Evolutionary conservation across 257 asterid genomes (phyloP), one percentile per base, ranked within the genome.

Genomic region (Nicotiana obtusifolia): DNA sequence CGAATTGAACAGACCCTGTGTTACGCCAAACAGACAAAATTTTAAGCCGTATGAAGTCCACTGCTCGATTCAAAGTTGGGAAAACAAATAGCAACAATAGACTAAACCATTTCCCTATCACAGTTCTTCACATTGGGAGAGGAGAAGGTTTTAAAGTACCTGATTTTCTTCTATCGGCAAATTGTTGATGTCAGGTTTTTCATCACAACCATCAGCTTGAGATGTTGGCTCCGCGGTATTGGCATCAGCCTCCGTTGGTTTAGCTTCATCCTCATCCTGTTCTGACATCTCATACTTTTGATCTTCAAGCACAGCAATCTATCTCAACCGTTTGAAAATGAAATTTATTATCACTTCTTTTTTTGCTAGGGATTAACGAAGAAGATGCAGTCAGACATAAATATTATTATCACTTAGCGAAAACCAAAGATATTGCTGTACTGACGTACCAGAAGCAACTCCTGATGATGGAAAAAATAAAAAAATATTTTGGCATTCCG

Each of bases 111-210:
- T 52, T 22, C 54, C 47, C 6, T 57, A 57, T 31, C 53, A 4
- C 10, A 33, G 67, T n/a, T 77, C 5, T 57, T 59, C 71, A 33
- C 35, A 10, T 31, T 35, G 57, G 71, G 80, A 41, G 41, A 82
- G 26, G 10, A 19, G 44, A 22, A 5, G 61, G 44, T 22, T 69
- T 56, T 59, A 30, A 78, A 30, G 71, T 60, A 91, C 98, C 97
- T 88, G 89, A 54, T 60, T 88, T 87, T 91, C 95, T 30, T 91
- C 98, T 85, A 88, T 85, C 0, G 98, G 97, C 35, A 91, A 84
- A 86, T 92, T 97, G 81, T 95, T 95, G 76, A 95, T 95, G 84
- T 95, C 97, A 22, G 99, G 98, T 87, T 95, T 95, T 84, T 89
- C 98, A 26, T 89, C 89, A 73, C 77, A 77, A 56, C 84, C 87